phyloP scores from a whole-genome alignment of 106 monocot genomes.

The Hemerocallis citrina region DNA sequence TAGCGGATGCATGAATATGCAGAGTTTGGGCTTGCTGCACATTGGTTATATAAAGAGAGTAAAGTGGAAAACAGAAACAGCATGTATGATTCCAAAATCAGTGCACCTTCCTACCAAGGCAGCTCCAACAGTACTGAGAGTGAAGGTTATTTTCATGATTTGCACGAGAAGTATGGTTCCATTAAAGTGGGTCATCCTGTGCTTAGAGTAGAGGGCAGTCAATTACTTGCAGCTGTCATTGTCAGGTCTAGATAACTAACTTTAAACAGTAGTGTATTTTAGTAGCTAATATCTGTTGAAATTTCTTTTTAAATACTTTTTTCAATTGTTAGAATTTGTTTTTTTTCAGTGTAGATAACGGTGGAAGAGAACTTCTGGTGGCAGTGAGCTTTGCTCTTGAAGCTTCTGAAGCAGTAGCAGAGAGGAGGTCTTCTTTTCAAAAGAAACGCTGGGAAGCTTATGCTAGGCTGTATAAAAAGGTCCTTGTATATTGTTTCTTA shows the following conservation, averaged over 20 bases:
- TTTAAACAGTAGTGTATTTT: not conserved
- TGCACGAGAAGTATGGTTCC: conserved; percentile 47
- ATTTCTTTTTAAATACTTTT: not conserved
- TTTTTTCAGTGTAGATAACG: conserved; percentile 62
- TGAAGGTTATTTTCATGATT: conserved; percentile 30
- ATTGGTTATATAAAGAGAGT: conserved; percentile 94
- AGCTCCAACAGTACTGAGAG: conserved; percentile 37
- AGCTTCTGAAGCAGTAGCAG: conserved; percentile 77
- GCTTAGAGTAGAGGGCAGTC: conserved; percentile 80
- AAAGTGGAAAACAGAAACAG: conserved; percentile 19
- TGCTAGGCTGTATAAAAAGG: conserved; percentile 85
- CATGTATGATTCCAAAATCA: conserved; percentile 25
- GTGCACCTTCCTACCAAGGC: conserved; percentile 29
- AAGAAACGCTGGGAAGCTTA: conserved; percentile 78
- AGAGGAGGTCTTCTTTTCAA: conserved; percentile 64
- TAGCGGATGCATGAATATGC: conserved; percentile 92
- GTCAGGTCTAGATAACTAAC: conserved; percentile 42
- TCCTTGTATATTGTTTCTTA: conserved; percentile 2
- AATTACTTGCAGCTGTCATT: conserved; percentile 80
- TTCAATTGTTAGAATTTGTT: conserved; percentile 1
- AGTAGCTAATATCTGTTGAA: not conserved
- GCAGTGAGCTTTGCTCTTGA: conserved; percentile 89
- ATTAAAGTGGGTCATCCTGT: conserved; percentile 89
- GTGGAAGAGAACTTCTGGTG: conserved; percentile 83
- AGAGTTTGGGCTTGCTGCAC: conserved; percentile 85